Conservation (phyloP, 2,329 filamentous ascomycete species). For the Scedosporium boydii region DNA sequence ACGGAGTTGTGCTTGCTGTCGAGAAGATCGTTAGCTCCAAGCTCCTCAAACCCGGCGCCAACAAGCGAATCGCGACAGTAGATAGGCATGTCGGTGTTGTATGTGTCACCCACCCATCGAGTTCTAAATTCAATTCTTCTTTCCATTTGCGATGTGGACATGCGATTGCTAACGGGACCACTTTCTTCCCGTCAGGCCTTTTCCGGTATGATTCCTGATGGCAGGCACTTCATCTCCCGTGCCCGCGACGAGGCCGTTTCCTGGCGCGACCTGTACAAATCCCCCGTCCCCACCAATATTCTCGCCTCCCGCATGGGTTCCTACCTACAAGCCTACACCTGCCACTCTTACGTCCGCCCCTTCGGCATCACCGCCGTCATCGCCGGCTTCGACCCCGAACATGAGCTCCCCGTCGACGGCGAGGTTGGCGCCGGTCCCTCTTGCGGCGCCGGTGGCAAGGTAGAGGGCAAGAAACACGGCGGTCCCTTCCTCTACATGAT, state of each 20-base stretch:
- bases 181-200: constrained; percentile 56
- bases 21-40: constrained; percentile 97
- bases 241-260: constrained; percentile 86
- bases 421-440: constrained; percentile 76
- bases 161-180: constrained; percentile 2
- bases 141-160: neutral
- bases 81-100: constrained; percentile 92
- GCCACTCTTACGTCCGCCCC: constrained; percentile 92
- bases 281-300: constrained; percentile 79
- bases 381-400: constrained; percentile 85
- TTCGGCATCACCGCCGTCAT: constrained; percentile 95
- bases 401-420: constrained; percentile 76
- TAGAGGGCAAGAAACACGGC: constrained; percentile 63
- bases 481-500: constrained; percentile 98
- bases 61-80: constrained; percentile 93
- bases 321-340: constrained; percentile 94
- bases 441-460: constrained; percentile 76
- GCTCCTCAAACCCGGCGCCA: constrained; percentile 86
- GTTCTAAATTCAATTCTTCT: neutral
- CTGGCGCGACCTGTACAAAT: constrained; percentile 92
- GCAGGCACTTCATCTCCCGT: constrained; percentile 87
- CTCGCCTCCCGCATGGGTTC: constrained; percentile 89
- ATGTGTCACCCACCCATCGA: constrained; percentile 27
- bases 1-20: constrained; percentile 89
- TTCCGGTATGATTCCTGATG: constrained; percentile 89